Conservation (phyloP, 495 filamentous ascomycete species). For the Neurospora tetraspora region DNA sequence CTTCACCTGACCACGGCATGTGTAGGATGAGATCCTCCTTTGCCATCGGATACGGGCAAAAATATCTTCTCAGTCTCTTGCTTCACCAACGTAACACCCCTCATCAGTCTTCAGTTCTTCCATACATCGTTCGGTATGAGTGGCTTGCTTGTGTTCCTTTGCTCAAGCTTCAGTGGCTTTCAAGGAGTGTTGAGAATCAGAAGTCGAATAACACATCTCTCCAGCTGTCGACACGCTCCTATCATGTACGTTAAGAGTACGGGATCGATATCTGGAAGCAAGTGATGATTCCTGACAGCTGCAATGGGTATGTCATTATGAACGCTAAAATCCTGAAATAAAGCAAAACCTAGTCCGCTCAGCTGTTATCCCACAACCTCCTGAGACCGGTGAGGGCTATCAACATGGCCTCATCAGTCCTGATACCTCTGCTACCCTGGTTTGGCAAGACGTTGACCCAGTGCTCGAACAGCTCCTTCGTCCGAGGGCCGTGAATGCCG, state of each 20-base stretch:
- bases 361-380: constrained; percentile 37
- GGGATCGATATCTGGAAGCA: not conserved
- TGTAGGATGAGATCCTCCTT: not conserved
- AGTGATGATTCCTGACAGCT: not conserved
- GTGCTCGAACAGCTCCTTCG: constrained; percentile 60
- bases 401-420: constrained; percentile 72
- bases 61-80: not conserved
- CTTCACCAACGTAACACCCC: not conserved
- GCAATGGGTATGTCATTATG: not conserved
- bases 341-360: not conserved
- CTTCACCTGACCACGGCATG: not conserved
- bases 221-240: not conserved
- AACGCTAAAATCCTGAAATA: not conserved
- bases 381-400: constrained; percentile 52
- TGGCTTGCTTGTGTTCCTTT: not conserved
- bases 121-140: not conserved
- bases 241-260: not conserved
- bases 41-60: not conserved
- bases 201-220: not conserved
- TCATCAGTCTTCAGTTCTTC: not conserved
- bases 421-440: constrained; percentile 66
- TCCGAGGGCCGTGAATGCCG: constrained; percentile 42
- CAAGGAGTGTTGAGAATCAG: not conserved
- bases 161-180: not conserved
- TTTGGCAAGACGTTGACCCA: constrained; percentile 68